These are phyloP conservation scores for Cajanus cajan DNA, from an alignment of 306 rosid genomes.

Conservation along the genomic window DNA sequence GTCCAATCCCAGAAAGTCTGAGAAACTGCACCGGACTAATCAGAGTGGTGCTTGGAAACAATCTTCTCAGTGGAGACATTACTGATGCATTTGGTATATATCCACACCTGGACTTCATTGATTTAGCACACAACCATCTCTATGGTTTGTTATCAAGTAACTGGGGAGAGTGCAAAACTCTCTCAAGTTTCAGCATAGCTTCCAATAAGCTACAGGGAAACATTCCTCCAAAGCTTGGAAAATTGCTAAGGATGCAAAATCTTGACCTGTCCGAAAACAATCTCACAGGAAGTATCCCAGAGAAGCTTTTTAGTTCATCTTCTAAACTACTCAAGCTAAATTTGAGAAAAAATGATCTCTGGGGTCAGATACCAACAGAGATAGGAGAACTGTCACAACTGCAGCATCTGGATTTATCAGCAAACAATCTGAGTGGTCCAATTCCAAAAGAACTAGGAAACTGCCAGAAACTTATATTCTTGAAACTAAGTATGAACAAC, in stretches of 20 bases:
- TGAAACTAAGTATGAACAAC: slow-evolving; percentile 33
- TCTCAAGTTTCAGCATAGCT: slow-evolving; percentile 28
- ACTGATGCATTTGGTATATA: slow-evolving; percentile 31
- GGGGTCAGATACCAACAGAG: slow-evolving; percentile 23
- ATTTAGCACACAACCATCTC: slow-evolving; percentile 29
- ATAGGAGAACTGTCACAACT: slow-evolving; percentile 25
- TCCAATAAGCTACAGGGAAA: slow-evolving; percentile 22
- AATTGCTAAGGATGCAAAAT: slow-evolving; percentile 12
- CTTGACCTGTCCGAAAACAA: slow-evolving; percentile 30
- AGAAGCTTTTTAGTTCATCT: slow-evolving; percentile 18
- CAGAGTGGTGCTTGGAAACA: slow-evolving; percentile 18
- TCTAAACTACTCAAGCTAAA: slow-evolving; percentile 7
- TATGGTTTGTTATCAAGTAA: slow-evolving; percentile 26
- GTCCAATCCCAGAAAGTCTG: slow-evolving; percentile 32
- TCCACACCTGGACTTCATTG: slow-evolving; percentile 28
- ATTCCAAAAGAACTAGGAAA: slow-evolving; percentile 28
- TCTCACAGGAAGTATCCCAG: slow-evolving; percentile 31
- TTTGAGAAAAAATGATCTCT: slow-evolving; percentile 21
- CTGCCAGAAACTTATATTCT: slow-evolving; percentile 4
- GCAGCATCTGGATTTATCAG: slow-evolving; percentile 26
- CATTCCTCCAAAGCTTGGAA: slow-evolving; percentile 33
- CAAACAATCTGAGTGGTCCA: slow-evolving; percentile 31
- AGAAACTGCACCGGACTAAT: slow-evolving; percentile 29
- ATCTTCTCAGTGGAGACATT: slow-evolving; percentile 30
- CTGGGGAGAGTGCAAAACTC: slow-evolving; percentile 36